phyloP scores from a whole-genome alignment of 176 grass and related monocot genomes.

The Dendrocalamus sinicus region DNA sequence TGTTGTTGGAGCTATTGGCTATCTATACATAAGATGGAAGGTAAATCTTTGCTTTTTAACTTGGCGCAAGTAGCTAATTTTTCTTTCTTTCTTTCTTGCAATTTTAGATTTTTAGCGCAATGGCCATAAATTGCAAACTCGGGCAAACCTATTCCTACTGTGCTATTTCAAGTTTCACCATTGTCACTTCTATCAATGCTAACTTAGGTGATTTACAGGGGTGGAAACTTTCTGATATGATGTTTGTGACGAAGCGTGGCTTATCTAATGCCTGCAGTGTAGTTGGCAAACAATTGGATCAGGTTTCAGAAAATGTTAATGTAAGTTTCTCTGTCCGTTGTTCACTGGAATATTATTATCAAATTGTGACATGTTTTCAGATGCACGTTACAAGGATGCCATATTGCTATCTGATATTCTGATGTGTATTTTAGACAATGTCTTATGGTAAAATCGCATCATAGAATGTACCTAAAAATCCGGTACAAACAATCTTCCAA shows the following conservation, averaged over 20 bases:
- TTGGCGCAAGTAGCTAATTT: constrained; percentile 13
- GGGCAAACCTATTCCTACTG: background rate
- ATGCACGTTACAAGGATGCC: background rate
- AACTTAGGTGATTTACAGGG: constrained; percentile 56
- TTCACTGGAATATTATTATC: constrained; percentile 4
- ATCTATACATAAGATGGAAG: constrained; percentile 92
- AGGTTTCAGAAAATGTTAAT: constrained; percentile 79
- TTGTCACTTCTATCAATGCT: constrained; percentile 37
- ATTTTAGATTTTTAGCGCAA: constrained; percentile 13
- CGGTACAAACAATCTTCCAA: background rate
- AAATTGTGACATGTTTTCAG: background rate
- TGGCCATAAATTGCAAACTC: constrained; percentile 1
- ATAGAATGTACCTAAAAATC: background rate
- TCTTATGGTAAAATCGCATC: constrained; percentile 8
- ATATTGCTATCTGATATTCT: background rate
- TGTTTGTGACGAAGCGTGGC: constrained; percentile 88
- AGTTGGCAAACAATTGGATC: constrained; percentile 83
- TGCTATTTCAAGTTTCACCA: constrained; percentile 29
- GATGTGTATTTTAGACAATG: background rate
- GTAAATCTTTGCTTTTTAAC: constrained; percentile 39
- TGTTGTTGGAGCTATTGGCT: constrained; percentile 80
- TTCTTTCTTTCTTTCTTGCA: background rate
- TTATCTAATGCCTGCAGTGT: constrained; percentile 75
- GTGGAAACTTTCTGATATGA: constrained; percentile 94
- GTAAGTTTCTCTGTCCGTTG: constrained; percentile 57